Evolutionary conservation across 2,329 filamentous ascomycete genomes (phyloP).

Genomic region (Aspergillus sp.): DNA sequence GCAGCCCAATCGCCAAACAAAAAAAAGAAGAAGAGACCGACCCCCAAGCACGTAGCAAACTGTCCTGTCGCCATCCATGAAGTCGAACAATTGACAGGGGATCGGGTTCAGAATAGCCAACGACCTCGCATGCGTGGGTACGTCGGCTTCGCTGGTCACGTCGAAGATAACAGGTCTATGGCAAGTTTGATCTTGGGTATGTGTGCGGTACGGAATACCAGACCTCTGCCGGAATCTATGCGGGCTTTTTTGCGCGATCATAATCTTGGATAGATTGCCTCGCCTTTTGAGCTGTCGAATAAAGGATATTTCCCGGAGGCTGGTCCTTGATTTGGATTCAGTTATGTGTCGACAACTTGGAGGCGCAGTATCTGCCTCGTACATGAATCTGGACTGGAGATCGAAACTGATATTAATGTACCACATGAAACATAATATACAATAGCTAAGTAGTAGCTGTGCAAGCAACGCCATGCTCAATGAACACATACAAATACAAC

Average conservation of each 20-base stretch:
- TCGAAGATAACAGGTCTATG: constrained; percentile 15
- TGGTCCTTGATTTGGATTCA: neutral
- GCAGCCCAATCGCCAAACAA: neutral
- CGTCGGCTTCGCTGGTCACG: constrained; percentile 14
- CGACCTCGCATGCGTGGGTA: constrained; percentile 4
- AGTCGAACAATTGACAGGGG: neutral
- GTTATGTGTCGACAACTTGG: too few relatives aligned
- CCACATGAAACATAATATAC: neutral
- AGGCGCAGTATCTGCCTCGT: neutral
- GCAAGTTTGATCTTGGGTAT: constrained; percentile 15
- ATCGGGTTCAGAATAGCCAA: neutral
- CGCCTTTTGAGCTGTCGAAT: neutral
- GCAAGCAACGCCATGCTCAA: neutral
- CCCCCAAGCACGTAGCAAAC: neutral
- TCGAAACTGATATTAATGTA: neutral
- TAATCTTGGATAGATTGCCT: neutral
- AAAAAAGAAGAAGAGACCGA: neutral
- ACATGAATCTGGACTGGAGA: neutral
- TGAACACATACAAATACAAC: neutral
- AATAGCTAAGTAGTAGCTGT: neutral
- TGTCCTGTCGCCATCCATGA: constrained; percentile 14
- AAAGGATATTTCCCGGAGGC: neutral
- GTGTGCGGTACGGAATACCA: constrained; percentile 3
- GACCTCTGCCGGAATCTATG: neutral
- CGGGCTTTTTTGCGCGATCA: neutral